Evolutionary conservation across 2,329 filamentous ascomycete species (phyloP).

Genomic region (Ilyonectria sp.): DNA sequence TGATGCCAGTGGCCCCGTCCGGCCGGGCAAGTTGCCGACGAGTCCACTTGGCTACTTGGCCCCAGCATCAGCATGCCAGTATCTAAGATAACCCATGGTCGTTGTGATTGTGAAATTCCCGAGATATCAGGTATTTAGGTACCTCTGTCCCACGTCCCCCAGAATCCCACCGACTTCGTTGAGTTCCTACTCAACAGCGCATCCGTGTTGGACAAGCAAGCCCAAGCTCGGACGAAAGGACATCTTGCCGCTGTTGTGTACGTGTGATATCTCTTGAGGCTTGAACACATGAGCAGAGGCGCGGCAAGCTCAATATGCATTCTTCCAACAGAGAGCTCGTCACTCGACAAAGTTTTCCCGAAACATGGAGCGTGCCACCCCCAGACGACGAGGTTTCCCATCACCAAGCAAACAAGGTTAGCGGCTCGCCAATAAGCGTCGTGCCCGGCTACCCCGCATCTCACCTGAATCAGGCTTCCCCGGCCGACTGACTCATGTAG

Average conservation of each 20-base stretch:
- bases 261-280: background rate
- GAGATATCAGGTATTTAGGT: background rate
- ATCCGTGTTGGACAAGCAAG: background rate
- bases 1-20: constrained; percentile 1
- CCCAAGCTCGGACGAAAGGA: background rate
- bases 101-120: background rate
- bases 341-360: background rate
- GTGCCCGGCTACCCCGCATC: constrained; percentile 12
- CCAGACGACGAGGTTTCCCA: background rate
- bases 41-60: background rate
- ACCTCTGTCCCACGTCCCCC: background rate
- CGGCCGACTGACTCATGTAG: constrained; percentile 23
- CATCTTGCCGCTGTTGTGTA: background rate
- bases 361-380: constrained; percentile 4
- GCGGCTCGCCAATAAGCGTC: background rate
- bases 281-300: background rate
- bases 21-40: background rate
- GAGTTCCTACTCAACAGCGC: background rate
- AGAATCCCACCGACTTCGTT: background rate
- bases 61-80: background rate
- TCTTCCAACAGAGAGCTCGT: background rate
- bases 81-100: background rate
- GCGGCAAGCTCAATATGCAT: background rate
- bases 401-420: background rate
- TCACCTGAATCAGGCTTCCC: constrained; percentile 25